These are phyloP conservation scores for Rhizoclosmatium sp. DNA, from an alignment of 192 early-diverging fungal genomes.

Conservation along the genomic window DNA sequence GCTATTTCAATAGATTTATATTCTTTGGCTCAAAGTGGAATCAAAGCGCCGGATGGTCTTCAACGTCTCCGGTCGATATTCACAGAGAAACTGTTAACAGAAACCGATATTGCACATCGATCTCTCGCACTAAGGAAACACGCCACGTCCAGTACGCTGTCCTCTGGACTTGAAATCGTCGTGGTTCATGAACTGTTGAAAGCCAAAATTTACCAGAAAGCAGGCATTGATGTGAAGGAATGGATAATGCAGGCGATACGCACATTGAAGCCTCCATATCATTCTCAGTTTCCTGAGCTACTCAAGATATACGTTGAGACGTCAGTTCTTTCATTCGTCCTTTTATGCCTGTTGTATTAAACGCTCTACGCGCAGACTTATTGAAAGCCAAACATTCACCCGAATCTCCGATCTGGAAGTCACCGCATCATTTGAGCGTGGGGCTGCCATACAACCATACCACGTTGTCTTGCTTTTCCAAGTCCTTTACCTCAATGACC, in stretches of 20 bases:
- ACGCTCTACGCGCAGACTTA: not conserved
- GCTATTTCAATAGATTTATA: not conserved
- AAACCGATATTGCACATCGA: constrained; percentile 30
- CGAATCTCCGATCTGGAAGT: constrained; percentile 30
- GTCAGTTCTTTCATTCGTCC: constrained; percentile 6
- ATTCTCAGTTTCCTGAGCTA: constrained; percentile 13
- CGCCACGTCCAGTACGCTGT: not conserved
- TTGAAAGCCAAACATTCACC: constrained; percentile 5
- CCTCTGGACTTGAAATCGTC: not conserved
- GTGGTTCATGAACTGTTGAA: constrained; percentile 40
- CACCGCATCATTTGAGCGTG: not conserved
- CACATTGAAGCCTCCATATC: constrained; percentile 2
- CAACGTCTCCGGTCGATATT: constrained; percentile 17
- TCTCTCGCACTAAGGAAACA: not conserved
- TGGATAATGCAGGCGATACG: constrained; percentile 29
- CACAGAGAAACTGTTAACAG: constrained; percentile 26
- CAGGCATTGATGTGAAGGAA: constrained; percentile 32
- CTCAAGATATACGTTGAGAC: constrained; percentile 29
- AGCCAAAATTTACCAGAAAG: constrained; percentile 16
- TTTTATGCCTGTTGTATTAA: not conserved
- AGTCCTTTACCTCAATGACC: constrained; percentile 24
- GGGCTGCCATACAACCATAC: not conserved
- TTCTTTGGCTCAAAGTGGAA: not conserved
- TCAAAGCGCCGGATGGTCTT: constrained; percentile 19
- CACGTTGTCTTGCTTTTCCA: constrained; percentile 29